Base-by-base conservation (phyloP, 495 filamentous ascomycete genomes). In the Xylaria venustula region DNA sequence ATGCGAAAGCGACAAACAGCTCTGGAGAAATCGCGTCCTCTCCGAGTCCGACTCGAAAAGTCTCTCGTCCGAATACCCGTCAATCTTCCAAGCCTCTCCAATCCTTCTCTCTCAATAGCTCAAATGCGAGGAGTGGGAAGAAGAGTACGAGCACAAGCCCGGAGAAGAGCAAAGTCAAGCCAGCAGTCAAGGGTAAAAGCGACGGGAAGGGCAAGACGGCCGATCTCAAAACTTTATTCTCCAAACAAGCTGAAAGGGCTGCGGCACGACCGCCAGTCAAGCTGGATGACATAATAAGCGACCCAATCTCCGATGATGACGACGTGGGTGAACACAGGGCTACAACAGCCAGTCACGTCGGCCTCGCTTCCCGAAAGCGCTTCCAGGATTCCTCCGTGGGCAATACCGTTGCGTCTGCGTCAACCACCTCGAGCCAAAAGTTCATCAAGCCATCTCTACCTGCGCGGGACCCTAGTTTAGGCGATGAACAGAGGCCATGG, bases 401-500 rank as follows among this genome's bases (percentile, higher is more conserved):
- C 9, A 56, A 52, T 15, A 58, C 59, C 40, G 46, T 54, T 25
- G 34, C 60, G 20, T 48, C 45, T 2, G 23, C 64, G 15, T 30
- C 42, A 2, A 26, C 63, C 14, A 58, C 47, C 7, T 61, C 65
- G n/a, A 73, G 64, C 9, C 72, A 73, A 54, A 75, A 69, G 28
- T 85, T 85, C 55, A 50, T 83, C 3, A 71, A 64, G 42, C 63
- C 62, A 7, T 41, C 67, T 30, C 50, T 57, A 26, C 64, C 63
- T 20, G 40, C 63, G 7, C 46, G 54, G n/a, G 42, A 51, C n/a
- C 54, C 60, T 28, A 48, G 22, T 11, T 48, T 64, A 7, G 62
- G 62, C 30, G 73, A 79, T 7, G 81, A 83, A 44, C 63, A 74
- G 40, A 73, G 88, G 66, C 92, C 95, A 1, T 99, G 95, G 95